Evolutionary conservation across 164 flowering plant species (phyloP), one percentile per base, ranked within the genome.

Genomic region (Tinospora cordifolia): DNA sequence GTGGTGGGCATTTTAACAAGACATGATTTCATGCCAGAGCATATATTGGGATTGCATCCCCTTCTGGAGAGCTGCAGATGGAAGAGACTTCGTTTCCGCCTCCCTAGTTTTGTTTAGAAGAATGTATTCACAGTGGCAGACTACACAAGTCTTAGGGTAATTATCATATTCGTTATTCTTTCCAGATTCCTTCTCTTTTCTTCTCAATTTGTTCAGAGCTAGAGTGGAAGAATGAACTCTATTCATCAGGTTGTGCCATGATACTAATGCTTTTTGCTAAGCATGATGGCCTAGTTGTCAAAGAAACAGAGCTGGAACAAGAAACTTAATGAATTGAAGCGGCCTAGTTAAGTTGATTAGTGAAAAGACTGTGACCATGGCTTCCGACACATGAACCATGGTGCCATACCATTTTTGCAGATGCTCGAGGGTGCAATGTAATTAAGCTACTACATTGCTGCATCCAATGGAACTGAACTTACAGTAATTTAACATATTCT

Each of bases 21-120:
- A 81, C 98, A 92, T 63, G 98, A 92, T 72, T 90, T 92, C 82
- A 87, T 89, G 92, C 84, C 98, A 3, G 94, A 89, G 66, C 91
- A 92, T 72, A 74, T 92, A 75, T 49, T 92, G 62, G 77, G 81
- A 21, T 73, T 89, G 86, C 81, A 92, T 69, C 96, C 98, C 13
- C 46, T 26, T 34, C 78, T 90, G 78, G 65, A 49, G 15, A 74
- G 67, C 60, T 83, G 86, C 84, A 84, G 80, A 75, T 90, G 90
- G 92, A 88, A 86, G 77, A 84, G 87, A 70, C 66, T 86, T 51
- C 76, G 94, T 24, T 69, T 92, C 25, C 71, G 66, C 70, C 17
- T 80, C 44, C 82, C 88, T n/a, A 72, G n/a, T 9, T 63, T 77
- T 27, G 1, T 69, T 7, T 83, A 81, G 70, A 11, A 10, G n/a